A percentile compares a stretch with the other conserved stretches of the same genome.
phyloP scores from a whole-genome alignment of 2,329 filamentous ascomycete species.

The Cladosporium sp. region DNA sequence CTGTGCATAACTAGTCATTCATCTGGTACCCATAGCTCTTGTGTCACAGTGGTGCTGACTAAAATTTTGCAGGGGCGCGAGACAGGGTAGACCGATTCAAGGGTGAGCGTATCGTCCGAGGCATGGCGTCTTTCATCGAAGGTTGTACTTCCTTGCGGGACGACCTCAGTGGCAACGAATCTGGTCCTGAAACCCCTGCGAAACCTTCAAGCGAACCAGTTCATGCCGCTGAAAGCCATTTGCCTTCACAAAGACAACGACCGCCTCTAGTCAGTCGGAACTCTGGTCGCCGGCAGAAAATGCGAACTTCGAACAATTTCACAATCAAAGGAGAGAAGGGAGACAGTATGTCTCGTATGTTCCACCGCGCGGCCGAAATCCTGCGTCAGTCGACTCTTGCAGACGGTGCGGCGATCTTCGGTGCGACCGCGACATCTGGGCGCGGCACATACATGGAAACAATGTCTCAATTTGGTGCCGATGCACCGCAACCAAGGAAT shows the following conservation, averaged over 20 bases:
- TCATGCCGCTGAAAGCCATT: too few relatives aligned
- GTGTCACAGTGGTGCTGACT: not conserved
- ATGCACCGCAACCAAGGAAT: not conserved
- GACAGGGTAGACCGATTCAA: conserved; percentile 31
- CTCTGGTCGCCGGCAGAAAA: conserved; percentile 11
- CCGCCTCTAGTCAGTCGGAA: conserved; percentile 14
- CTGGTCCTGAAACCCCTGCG: not conserved
- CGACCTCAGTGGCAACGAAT: conserved; percentile 1
- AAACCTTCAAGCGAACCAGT: not conserved
- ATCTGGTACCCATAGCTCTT: too few relatives aligned
- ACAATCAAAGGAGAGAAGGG: conserved; percentile 8
- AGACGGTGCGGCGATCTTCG: conserved; percentile 27
- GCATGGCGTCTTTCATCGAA: conserved; percentile 23
- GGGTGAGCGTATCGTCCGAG: conserved; percentile 21
- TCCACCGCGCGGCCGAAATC: conserved; percentile 23
- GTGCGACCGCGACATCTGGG: conserved; percentile 19
- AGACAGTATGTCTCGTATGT: conserved; percentile 21
- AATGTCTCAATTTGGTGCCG: conserved; percentile 6
- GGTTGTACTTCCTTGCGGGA: conserved; percentile 11
- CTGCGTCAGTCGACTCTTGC: conserved; percentile 27
- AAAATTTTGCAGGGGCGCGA: conserved; percentile 20
- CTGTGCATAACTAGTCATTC: too few relatives aligned
- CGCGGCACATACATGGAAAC: conserved; percentile 15
- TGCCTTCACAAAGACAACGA: not conserved
- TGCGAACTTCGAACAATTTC: not conserved